A percentile compares a stretch with the other conserved stretches of the same genome.
phyloP scores from a whole-genome alignment of 208 protist species.

The Trichomonas vaginalis region DNA sequence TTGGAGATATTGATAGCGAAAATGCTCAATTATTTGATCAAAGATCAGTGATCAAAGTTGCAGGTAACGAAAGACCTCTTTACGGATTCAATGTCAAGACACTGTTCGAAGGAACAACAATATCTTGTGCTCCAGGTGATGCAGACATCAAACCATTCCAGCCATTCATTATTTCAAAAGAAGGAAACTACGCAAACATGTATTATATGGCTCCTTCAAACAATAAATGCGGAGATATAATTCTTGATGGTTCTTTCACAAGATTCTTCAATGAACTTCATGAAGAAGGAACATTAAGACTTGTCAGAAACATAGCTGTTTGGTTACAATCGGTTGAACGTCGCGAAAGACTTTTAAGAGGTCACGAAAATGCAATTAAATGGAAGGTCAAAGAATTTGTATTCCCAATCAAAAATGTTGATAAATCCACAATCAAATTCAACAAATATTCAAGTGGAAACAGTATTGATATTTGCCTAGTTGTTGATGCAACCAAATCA shows the following conservation, averaged over 20 bases:
- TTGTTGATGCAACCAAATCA: neutral
- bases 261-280: neutral
- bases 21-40: neutral
- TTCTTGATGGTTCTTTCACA: neutral
- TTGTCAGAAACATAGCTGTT: neutral
- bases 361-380: neutral
- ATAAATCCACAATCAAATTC: neutral
- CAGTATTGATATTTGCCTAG: neutral
- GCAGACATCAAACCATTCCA: neutral
- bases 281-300: neutral
- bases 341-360: neutral
- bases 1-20: neutral
- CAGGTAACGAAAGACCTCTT: neutral
- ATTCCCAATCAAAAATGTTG: neutral
- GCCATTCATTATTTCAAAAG: neutral
- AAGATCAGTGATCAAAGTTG: neutral
- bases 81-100: neutral
- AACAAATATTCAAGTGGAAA: neutral
- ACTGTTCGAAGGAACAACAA: neutral
- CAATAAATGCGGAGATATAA: neutral
- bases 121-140: neutral
- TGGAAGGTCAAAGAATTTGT: neutral
- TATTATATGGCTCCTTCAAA: neutral
- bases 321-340: neutral
- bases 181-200: neutral